Percentiles rank a stretch among this genome's conserved stretches.
Evolutionary conservation across 441 rosid genomes (phyloP).

Genomic region (Erodium moschatum): DNA sequence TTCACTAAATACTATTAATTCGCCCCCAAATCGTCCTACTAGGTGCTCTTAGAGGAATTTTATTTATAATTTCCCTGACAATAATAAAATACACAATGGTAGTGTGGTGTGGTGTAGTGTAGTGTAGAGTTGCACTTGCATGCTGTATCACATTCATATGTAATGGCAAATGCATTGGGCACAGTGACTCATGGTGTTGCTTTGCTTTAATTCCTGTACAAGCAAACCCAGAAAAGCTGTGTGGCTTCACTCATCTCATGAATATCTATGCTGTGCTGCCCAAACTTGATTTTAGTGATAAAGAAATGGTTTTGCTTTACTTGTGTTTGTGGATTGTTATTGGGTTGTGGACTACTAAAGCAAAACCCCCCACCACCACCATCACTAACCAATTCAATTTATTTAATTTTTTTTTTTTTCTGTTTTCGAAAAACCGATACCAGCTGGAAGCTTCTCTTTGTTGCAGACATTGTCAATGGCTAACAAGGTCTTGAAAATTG

Average conservation of each 20-base stretch:
- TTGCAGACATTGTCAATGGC: neutral
- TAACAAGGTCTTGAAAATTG: neutral
- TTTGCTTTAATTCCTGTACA: conserved; percentile 1
- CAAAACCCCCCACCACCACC: neutral
- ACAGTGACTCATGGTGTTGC: neutral
- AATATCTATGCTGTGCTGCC: conserved; percentile 10
- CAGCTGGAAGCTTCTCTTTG: conserved; percentile 7
- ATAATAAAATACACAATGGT: too few species aligned
- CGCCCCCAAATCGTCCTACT: too few species aligned
- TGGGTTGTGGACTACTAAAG: conserved; percentile 4
- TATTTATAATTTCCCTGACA: too few species aligned
- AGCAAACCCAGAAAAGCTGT: neutral
- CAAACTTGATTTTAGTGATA: conserved; percentile 6
- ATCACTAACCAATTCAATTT: neutral
- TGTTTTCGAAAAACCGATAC: neutral
- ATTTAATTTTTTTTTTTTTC: neutral
- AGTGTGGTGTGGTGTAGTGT: too few species aligned
- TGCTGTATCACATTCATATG: neutral
- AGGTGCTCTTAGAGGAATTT: too few species aligned
- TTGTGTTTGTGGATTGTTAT: conserved; percentile 9
- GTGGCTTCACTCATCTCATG: conserved; percentile 6
- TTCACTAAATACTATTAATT: too few species aligned
- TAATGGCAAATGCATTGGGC: conserved; percentile 8
- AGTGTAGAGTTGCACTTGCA: too few species aligned
- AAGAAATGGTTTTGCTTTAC: conserved; percentile 5